Conservation (phyloP, 2,329 filamentous ascomycete species). For the Fusarium gaditjirri region DNA sequence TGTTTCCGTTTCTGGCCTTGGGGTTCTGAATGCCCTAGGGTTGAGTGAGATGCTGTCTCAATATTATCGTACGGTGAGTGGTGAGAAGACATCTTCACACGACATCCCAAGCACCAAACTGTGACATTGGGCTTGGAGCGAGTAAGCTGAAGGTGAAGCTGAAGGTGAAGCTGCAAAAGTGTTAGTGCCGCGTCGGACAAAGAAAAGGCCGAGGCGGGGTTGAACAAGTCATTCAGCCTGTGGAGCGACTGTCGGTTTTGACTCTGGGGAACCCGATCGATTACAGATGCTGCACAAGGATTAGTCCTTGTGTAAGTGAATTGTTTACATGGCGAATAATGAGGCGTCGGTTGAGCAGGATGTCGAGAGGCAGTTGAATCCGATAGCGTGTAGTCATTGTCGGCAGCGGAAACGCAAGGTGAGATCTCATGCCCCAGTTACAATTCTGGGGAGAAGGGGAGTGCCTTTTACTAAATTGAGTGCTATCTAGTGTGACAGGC, state of each 20-base stretch:
- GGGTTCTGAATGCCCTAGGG: conserved; percentile 31
- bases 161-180: not conserved
- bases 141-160: not conserved
- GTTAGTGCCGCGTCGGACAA: conserved; percentile 39
- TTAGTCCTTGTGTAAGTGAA: conserved; percentile 3
- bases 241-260: not conserved
- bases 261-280: not conserved
- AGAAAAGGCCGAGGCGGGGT: conserved; percentile 45
- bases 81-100: conserved; percentile 41
- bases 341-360: conserved; percentile 6
- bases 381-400: conserved; percentile 49
- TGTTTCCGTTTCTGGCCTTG: conserved; percentile 46
- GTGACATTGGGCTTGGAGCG: not conserved
- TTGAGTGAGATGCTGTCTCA: conserved; percentile 43
- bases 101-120: not conserved
- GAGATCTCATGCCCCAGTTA: not conserved
- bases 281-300: not conserved
- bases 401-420: conserved; percentile 50
- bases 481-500: conserved; percentile 32
- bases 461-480: not conserved
- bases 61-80: conserved; percentile 46
- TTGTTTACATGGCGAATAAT: conserved; percentile 30
- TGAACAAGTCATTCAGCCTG: not conserved
- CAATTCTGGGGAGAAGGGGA: no score
- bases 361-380: conserved; percentile 37